Conservation (phyloP, 108 stramenopile species). For the Cyclotella choctawhatcheeana region DNA sequence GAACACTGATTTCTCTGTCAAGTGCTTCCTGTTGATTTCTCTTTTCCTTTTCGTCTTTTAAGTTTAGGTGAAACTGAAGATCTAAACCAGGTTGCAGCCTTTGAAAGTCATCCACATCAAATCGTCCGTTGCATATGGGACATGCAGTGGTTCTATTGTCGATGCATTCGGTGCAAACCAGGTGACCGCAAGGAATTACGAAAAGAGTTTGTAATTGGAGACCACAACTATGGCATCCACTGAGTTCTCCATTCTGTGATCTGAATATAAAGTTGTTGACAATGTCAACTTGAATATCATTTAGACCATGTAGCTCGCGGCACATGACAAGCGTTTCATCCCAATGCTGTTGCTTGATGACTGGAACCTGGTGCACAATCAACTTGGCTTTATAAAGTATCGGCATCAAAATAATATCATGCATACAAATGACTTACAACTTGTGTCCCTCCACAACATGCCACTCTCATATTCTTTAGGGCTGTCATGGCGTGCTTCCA, state of each 20-base stretch:
- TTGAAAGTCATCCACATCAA: constrained; percentile 87
- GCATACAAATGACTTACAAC: constrained; percentile 38
- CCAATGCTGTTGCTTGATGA: constrained; percentile 52
- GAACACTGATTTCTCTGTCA: not conserved
- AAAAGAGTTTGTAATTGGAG: constrained; percentile 67
- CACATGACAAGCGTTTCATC: constrained; percentile 70
- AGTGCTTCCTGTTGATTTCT: constrained; percentile 20
- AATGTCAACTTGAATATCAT: constrained; percentile 43
- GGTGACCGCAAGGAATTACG: constrained; percentile 74
- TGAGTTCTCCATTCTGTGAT: constrained; percentile 55
- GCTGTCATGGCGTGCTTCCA: constrained; percentile 63
- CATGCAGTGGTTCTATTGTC: constrained; percentile 53
- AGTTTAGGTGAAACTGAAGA: constrained; percentile 49
- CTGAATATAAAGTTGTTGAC: constrained; percentile 67
- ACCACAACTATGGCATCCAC: constrained; percentile 69
- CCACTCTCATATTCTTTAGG: constrained; percentile 71
- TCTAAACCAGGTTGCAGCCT: constrained; percentile 74
- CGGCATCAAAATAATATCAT: not conserved
- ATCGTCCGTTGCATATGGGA: constrained; percentile 56
- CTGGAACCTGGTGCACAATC: constrained; percentile 41
- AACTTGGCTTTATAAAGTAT: not conserved
- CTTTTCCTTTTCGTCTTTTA: constrained; percentile 55
- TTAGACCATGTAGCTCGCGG: constrained; percentile 42
- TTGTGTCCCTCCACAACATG: constrained; percentile 74
- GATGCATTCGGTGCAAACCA: constrained; percentile 88